Percentiles rank a stretch among this genome's conserved stretches.
Conservation (phyloP, 1,139 yeast genomes). For the Diutina catenulata region DNA sequence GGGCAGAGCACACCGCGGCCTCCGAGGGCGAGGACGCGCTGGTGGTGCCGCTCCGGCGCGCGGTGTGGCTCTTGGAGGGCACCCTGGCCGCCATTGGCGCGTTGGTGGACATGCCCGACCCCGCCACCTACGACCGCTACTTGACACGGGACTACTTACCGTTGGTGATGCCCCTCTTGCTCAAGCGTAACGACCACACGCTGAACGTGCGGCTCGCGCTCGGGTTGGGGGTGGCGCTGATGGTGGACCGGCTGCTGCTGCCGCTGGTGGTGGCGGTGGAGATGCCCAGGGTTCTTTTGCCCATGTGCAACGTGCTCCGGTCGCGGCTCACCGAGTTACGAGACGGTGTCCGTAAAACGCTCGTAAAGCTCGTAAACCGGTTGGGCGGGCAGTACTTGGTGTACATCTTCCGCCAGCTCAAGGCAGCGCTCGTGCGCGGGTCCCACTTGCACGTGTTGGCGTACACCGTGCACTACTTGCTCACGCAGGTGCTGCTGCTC, state of each 20-base stretch:
- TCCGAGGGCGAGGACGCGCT: background rate
- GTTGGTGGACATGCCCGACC: background rate
- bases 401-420: slow-evolving; percentile 68
- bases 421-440: slow-evolving; percentile 72
- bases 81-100: background rate
- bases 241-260: background rate
- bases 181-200: slow-evolving; percentile 1
- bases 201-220: background rate
- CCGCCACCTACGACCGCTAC: background rate
- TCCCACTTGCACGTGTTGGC: slow-evolving; percentile 92
- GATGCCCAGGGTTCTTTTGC: background rate
- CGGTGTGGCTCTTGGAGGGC: background rate
- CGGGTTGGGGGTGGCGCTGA: background rate
- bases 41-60: background rate
- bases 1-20: background rate
- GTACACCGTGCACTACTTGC: slow-evolving; percentile 66
- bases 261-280: background rate
- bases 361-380: slow-evolving; percentile 50
- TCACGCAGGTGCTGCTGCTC: slow-evolving; percentile 33
- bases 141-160: background rate
- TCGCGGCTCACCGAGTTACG: slow-evolving; percentile 82
- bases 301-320: slow-evolving; percentile 18
- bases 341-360: slow-evolving; percentile 71
- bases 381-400: slow-evolving; percentile 68
- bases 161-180: background rate